Base-by-base conservation (phyloP, 306 rosid genomes). In the Pyrus bretschneideri region DNA sequence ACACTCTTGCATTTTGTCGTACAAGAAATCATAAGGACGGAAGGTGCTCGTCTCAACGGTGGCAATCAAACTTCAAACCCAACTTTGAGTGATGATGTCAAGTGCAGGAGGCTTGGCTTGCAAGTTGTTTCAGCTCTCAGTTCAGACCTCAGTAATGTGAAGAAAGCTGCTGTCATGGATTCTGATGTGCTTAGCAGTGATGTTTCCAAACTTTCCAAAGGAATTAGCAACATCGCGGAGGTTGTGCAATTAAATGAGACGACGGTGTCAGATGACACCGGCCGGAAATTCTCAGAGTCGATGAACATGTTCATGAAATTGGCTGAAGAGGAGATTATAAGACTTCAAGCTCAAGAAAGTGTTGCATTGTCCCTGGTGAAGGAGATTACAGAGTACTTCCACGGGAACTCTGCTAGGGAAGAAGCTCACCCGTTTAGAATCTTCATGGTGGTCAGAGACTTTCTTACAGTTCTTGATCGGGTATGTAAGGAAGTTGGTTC, bases 391-490 rank as follows among this genome's bases (percentile, higher is more conserved):
- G 97, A 92, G 83, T 95, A 95, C 75, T 95, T 95, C 85, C 99
- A 95, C 62, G 99, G 99, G 40, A 86, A 95, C 88, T 89, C 90
- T 11, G 79, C 99, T 0, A 95, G 85, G 80, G 99, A 92, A 92
- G 99, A 92, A 81, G 97, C 99, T 84, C 97, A 95, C 83, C 99
- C 99, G 1, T 92, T 92, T 67, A 85, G 99, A 87, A 95, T 95
- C 76, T 95, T 92, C 88, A 71, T 86, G 91, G 97, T 95, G 67
- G 99, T 95, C 51, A 83, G 99, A 79, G 97, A 95, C 83, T 92
- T 95, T 57, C 86, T 95, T 17, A 62, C 83, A 1, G 78, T 86
- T 73, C 93, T 95, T 10, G 99, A 95, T 27, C 80, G 96, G 44
- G 97, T 95, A 18, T 95, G 99, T 86, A 95, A 89, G 83, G 99